A percentile compares a stretch with the other conserved stretches of the same genome.
phyloP scores from a whole-genome alignment of 169 alveolate species.

The Amoebophrya sp. region DNA sequence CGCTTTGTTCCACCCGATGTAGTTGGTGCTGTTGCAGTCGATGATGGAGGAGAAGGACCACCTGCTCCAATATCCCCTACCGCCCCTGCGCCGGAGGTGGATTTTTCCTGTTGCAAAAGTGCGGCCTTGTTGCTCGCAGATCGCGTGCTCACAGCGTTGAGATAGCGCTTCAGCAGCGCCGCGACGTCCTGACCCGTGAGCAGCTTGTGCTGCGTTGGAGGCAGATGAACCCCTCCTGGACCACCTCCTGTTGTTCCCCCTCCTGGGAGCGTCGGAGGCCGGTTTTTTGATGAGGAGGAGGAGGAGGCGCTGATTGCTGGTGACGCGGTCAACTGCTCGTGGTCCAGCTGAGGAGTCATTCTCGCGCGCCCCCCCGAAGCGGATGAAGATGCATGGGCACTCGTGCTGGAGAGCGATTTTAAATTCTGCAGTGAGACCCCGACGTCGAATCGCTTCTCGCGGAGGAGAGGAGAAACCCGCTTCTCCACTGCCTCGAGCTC shows the following conservation, averaged over 20 bases:
- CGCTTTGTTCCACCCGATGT: too few relatives aligned
- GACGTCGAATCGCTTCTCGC: neutral
- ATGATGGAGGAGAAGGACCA: too few relatives aligned
- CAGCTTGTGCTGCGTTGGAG: neutral
- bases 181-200: neutral
- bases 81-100: too few relatives aligned
- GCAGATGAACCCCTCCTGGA: neutral
- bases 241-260: neutral
- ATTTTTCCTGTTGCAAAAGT: too few relatives aligned
- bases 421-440: neutral
- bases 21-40: too few relatives aligned
- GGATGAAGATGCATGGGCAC: neutral
- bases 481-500: too few relatives aligned
- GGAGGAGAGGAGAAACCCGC: neutral
- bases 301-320: neutral
- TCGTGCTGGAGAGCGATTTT: neutral
- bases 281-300: too few relatives aligned
- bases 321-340: neutral
- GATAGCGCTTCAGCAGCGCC: neutral
- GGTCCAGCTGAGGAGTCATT: neutral
- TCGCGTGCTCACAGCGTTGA: neutral
- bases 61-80: too few relatives aligned
- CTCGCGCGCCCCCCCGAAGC: neutral
- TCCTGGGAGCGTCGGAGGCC: too few relatives aligned
- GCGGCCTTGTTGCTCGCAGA: too few relatives aligned